Percentiles rank a stretch among this genome's conserved stretches.
phyloP scores from a whole-genome alignment of 257 asterid species.

The Gentiana dahurica region DNA sequence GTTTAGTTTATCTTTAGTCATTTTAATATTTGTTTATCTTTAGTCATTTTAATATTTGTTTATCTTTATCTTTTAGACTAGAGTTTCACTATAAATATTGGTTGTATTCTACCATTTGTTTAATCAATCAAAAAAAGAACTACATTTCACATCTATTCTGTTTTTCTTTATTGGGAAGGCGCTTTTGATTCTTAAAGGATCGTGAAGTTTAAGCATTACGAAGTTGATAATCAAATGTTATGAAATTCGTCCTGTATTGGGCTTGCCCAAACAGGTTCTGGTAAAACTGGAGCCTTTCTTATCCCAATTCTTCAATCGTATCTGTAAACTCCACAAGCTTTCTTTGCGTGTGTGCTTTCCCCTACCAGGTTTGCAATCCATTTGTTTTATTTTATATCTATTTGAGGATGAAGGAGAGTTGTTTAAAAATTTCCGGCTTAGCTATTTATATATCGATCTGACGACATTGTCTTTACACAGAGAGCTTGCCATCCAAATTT shows the following conservation, averaged over 20 bases:
- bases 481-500: constrained; percentile 79
- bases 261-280: constrained; percentile 95
- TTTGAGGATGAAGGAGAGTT: too few species aligned
- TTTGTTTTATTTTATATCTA: background rate
- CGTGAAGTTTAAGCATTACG: too few species aligned
- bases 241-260: constrained; percentile 29
- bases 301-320: constrained; percentile 76
- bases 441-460: background rate
- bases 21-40: too few species aligned
- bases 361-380: constrained; percentile 42
- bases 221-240: background rate
- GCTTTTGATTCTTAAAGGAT: too few species aligned
- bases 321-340: constrained; percentile 57
- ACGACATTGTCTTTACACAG: constrained; percentile 14
- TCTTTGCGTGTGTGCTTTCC: constrained; percentile 82
- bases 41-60: too few species aligned
- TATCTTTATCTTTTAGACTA: too few species aligned
- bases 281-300: constrained; percentile 91
- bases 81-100: too few species aligned
- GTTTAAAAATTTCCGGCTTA: background rate
- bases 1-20: too few species aligned
- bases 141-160: too few species aligned
- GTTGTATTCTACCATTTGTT: too few species aligned
- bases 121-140: too few species aligned
- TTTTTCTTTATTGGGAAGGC: too few species aligned